Base-by-base conservation (phyloP, 2,329 filamentous ascomycete genomes). In the Anisogramma anomala region DNA sequence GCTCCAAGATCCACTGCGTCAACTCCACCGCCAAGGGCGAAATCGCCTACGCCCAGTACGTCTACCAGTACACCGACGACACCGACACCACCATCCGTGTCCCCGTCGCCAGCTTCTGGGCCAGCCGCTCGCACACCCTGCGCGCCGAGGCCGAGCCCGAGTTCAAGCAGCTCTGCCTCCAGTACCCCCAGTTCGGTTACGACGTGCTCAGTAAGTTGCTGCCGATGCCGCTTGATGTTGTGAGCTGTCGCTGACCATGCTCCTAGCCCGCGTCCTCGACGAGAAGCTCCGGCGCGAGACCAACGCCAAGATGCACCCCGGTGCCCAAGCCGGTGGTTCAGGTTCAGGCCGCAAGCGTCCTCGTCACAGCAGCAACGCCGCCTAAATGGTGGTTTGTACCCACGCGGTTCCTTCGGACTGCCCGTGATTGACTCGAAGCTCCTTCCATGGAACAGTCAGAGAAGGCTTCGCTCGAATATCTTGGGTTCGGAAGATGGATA, bases 101-200 rank as follows among this genome's bases (percentile, higher is more conserved):
- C 49, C 86, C 87, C 1, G 78, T 94, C 37, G 86, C 84, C n/a
- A 82, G 80, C 41, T 94, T 93, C 68, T 94, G 87, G 87, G 86
- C 86, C 5, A 81, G 75, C 34, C 72, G 84, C 47, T 80, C 75
- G 45, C 86, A 91, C 64, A 79, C 84, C 10, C 67, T 94, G 49
- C 81, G 88, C 14, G 73, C 88, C 61, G 85, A 94, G 62, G 85
- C 87, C 27, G 85, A 93, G 61, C 72, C 76, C 6, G 84, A 93
- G 63, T 94, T 94, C 73, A 78, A 80, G 58, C 61, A 72, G 33
- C 76, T 94, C 62, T 94, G 88, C 64, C 65, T 94, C 58, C 84
- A 94, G 63, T 87, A 80, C 58, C 88, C 88, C 14, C 82, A 93
- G 57, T 95, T 95, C 58, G 83, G 83, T 55, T 95, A 88, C 66